Base-by-base conservation (phyloP, 108 stramenopile genomes). In the Mayamaea pseudoterrestris region DNA sequence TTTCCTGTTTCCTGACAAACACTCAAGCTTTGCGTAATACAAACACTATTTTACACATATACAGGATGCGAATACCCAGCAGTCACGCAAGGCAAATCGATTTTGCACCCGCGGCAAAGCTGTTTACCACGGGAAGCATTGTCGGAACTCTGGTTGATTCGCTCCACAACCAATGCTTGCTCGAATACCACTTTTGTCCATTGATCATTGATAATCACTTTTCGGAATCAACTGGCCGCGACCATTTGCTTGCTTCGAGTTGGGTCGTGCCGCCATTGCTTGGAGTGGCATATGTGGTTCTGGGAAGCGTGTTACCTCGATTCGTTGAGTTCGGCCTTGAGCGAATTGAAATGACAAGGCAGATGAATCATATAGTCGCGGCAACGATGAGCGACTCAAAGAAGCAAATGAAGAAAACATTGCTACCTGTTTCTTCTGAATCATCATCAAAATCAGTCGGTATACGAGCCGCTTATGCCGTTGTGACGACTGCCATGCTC, bases 111-210 rank as follows among this genome's bases (percentile, higher is more conserved):
- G n/a, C n/a, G n/a, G n/a, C n/a, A n/a, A n/a, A n/a, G n/a, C 53
- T 88, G 1, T 80, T 80, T 41, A 30, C 59, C 3, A 65, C 63
- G 1, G 85, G 85, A 5, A 58, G 62, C 14, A 73, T 73, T 0
- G 47, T 83, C 14, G 85, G 80, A 8, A 80, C 85, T 12, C 27
- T 88, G 0, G 85, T 88, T 0, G 85, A 88, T 50, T 77, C 77
- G 5, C 46, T 88, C 8, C 85, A 88, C 65, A 88, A 88, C 52
- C 80, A 88, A 66, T 80, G 80, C 44, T 73, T 88, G 7, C 61
- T 88, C 1, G 35, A 57, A 2, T 88, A 88, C 36, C 64, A 80
- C 30, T 30, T 69, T 8, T 60, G 66, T 14, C 78, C 80, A 18
- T 67, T 88, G 17, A 51, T 62, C 1, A 27, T 16, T 35, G 14